phyloP scores from a whole-genome alignment of 805 yeast genomes.

The Yamadazyma paraphyllophila region DNA sequence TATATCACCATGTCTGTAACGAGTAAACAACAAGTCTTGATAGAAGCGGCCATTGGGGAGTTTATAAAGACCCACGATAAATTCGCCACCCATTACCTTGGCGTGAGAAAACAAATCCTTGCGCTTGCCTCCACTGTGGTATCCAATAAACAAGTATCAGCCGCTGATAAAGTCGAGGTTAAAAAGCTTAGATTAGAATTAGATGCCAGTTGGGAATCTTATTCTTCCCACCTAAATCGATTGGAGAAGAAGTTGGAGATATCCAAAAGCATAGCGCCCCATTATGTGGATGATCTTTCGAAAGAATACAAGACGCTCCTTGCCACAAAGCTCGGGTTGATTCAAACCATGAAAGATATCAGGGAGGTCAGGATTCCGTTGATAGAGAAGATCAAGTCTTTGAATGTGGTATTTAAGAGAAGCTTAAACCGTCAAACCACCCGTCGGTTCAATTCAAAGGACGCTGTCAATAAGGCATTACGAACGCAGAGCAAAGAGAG shows the following conservation, averaged over 20 bases:
- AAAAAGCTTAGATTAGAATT: conserved; percentile 27
- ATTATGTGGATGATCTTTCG: conserved; percentile 21
- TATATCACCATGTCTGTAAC: conserved; percentile 20
- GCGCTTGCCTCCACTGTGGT: conserved; percentile 10
- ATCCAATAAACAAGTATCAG: not conserved
- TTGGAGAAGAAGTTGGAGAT: conserved; percentile 20
- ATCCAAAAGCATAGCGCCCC: conserved; percentile 11
- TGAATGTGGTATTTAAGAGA: conserved; percentile 22
- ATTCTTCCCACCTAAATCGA: conserved; percentile 24
- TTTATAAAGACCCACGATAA: conserved; percentile 34
- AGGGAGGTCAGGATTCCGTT: conserved; percentile 33
- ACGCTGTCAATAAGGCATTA: not conserved
- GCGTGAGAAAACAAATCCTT: conserved; percentile 31
- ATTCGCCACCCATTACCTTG: conserved; percentile 29
- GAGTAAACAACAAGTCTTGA: conserved; percentile 30
- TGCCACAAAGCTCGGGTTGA: conserved; percentile 12
- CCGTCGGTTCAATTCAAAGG: conserved; percentile 6
- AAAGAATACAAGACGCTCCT: conserved; percentile 20
- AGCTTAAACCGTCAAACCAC: conserved; percentile 17
- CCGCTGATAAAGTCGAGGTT: conserved; percentile 11
- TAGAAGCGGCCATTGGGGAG: conserved; percentile 29
- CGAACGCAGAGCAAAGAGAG: not conserved
- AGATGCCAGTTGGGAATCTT: conserved; percentile 25
- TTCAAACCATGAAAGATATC: conserved; percentile 22
- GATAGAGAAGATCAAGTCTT: conserved; percentile 30